Base-by-base conservation (phyloP, 2,329 filamentous ascomycete species). In the Cladosporium austrohemisphaericum region DNA sequence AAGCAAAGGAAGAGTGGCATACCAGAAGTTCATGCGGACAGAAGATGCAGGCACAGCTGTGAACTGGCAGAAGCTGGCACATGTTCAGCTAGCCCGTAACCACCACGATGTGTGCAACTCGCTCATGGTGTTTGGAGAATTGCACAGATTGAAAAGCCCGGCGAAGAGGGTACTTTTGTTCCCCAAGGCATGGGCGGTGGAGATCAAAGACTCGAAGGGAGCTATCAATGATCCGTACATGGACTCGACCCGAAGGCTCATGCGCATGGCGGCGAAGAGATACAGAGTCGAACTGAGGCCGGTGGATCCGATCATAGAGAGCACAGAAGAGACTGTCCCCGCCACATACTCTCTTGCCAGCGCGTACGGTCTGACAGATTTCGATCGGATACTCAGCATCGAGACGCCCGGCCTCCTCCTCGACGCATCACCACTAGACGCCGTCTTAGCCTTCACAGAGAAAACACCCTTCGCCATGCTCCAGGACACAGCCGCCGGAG, bases 31-130 rank as follows among this genome's bases (percentile, higher is more conserved):
- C 41, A 48, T 60, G 37, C 47, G 54, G 19, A 53, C 41, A 8
- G 38, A 54, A 32, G 49, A 55, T 18, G 52, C 58, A 11, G 53
- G 53, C 16, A 49, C 51, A 7, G 37, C 47, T 10, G 54, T 75
- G 41, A 64, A 75, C 52, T 77, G 74, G 74, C 66, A 61, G 16
- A 56, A 65, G 20, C 60, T 76, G 28, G 74, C 72, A 22, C 73
- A 76, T 48, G 67, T 73, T n/a, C 73, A 76, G 55, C 61, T 76
- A 8, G 72, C 70, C 22, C 64, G 65, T 18, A 65, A 66, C 18
- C 72, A 73, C 31, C 67, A 69, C 31, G 69, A 74, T 52, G 63
- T 76, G n/a, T 77, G 74, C 62, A 72, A 65, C 33, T 71, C 73
- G 0, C 68, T 77, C 44, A 76, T 76, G 72, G 61, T 76, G 26